phyloP scores from a whole-genome alignment of 2,329 filamentous ascomycete species.

The Nothophaeocryptopus gaeumannii region DNA sequence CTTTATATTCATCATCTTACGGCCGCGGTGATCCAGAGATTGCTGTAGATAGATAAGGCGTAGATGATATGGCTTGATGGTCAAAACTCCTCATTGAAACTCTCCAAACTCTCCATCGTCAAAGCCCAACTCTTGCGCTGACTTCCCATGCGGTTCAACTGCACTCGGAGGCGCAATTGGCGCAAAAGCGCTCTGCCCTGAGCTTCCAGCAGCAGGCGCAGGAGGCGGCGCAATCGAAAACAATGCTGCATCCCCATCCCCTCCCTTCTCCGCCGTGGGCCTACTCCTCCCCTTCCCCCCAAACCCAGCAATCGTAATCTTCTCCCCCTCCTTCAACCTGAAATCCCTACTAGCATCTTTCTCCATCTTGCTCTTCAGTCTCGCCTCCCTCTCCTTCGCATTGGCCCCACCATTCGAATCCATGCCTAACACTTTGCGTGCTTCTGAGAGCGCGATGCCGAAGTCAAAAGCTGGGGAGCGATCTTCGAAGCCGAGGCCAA shows the following conservation, averaged over 20 bases:
- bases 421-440: slow-evolving; percentile 65
- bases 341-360: slow-evolving; percentile 67
- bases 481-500: slow-evolving; percentile 87
- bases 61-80: background rate
- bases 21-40: slow-evolving; percentile 25
- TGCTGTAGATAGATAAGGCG: slow-evolving; percentile 8
- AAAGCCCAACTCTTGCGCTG: slow-evolving; percentile 67
- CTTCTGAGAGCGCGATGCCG: slow-evolving; percentile 74
- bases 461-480: slow-evolving; percentile 84
- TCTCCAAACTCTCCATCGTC: slow-evolving; percentile 88
- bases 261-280: slow-evolving; percentile 35
- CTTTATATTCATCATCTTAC: slow-evolving; percentile 35
- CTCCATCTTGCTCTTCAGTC: slow-evolving; percentile 36
- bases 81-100: slow-evolving; percentile 54
- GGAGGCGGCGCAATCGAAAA: slow-evolving; percentile 77
- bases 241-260: slow-evolving; percentile 45
- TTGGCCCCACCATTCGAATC: slow-evolving; percentile 52
- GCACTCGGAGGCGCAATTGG: slow-evolving; percentile 65
- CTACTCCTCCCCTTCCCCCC: slow-evolving; percentile 53
- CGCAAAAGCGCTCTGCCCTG: slow-evolving; percentile 52
- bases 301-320: slow-evolving; percentile 72
- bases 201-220: slow-evolving; percentile 53
- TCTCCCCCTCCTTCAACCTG: slow-evolving; percentile 85
- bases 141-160: slow-evolving; percentile 23
- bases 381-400: slow-evolving; percentile 45